Evolutionary conservation across 495 filamentous ascomycete genomes (phyloP), one percentile per base, ranked within the genome.

Genomic region (Penicillium daleae): DNA sequence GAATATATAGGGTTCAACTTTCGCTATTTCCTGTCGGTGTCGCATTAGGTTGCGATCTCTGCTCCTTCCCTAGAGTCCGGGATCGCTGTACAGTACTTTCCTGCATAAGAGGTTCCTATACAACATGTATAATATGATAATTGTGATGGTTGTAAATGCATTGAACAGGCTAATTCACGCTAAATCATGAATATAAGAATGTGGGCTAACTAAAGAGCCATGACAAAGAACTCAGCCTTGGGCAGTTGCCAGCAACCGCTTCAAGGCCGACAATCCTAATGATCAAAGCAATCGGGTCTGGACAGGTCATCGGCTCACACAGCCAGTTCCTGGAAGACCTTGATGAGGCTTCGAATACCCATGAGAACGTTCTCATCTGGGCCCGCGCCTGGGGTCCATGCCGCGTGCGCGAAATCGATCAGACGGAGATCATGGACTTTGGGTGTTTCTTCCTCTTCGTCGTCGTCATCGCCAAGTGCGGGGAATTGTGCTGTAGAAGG

Each of bases 341-440:
- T 85, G 57, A 84, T 81, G 9, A 93, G 74, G 72, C 83, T 96
- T 69, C 87, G 82, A 59, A 99, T 83, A 0, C 95, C 95, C 24
- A 77, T 77, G 29, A 98, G 77, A 12, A 84, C 72, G 71, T 98
- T 98, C 78, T 96, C 89, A 74, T 99, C 95, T 1, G 91, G 90
- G 0, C 93, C 95, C 65, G 89, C 74, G 7, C 92, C 93, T 3
- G 92, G 92, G 4, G 86, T 88, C 91, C 91, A 99, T 29, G 79
- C 76, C 21, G 95, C 94, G 78, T 99, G 95, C 22, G 95, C 95
- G 80, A 99, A 99, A 75, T 99, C 95, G 63, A 99, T 98, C 66
- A 99, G 77, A 71, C 96, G 95, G 58, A 97, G 81, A 35, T 85
- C 84, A 71, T 90, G 91, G 22, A 96, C 87, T 66, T 87, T 87